Percentiles rank a stretch among this genome's conserved stretches.
Conservation (phyloP, 2,329 filamentous ascomycete genomes). For the Microdochium nivale region DNA sequence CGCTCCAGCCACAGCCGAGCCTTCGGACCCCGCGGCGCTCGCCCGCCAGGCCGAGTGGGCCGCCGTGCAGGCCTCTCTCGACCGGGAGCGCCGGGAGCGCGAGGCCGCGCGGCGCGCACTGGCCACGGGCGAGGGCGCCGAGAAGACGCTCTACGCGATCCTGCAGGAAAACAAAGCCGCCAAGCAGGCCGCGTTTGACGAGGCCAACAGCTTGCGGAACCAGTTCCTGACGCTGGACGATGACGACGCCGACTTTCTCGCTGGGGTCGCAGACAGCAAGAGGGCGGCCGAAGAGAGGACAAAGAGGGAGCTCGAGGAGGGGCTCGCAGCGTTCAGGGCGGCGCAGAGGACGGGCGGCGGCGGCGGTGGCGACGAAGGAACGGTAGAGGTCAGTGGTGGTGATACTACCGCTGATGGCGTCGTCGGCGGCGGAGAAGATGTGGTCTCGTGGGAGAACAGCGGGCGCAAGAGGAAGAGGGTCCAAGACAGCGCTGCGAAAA, state of each 20-base stretch:
- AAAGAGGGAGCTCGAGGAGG: slow-evolving; percentile 46
- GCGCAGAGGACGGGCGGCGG: slow-evolving; percentile 27
- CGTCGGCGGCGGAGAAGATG: slow-evolving; percentile 14
- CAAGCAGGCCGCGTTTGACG: slow-evolving; percentile 77
- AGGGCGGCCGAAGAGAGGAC: slow-evolving; percentile 45
- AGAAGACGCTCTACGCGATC: slow-evolving; percentile 63
- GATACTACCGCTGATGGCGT: slow-evolving; percentile 21
- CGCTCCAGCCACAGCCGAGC: slow-evolving; percentile 2
- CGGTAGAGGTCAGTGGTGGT: slow-evolving; percentile 6
- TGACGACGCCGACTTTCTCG: slow-evolving; percentile 70
- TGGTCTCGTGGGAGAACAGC: slow-evolving; percentile 23
- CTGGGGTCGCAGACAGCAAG: slow-evolving; percentile 43
- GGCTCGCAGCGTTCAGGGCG: slow-evolving; percentile 46
- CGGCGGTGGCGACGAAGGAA: slow-evolving; percentile 11
- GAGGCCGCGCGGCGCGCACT: slow-evolving; percentile 37
- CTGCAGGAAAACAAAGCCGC: slow-evolving; percentile 80
- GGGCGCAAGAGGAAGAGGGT: slow-evolving; percentile 28
- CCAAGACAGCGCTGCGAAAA: slow-evolving; percentile 18
- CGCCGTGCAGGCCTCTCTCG: slow-evolving; percentile 55
- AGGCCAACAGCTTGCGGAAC: slow-evolving; percentile 61
- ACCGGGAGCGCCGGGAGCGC: slow-evolving; percentile 46
- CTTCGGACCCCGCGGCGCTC: slow-evolving; percentile 1
- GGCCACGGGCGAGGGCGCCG: slow-evolving; percentile 31
- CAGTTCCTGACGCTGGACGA: slow-evolving; percentile 73
- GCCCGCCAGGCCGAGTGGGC: slow-evolving; percentile 46